Percentiles rank a stretch among this genome's conserved stretches.
phyloP scores from a whole-genome alignment of 2,329 filamentous ascomycete genomes.

The Pestalotiopsis sp. region DNA sequence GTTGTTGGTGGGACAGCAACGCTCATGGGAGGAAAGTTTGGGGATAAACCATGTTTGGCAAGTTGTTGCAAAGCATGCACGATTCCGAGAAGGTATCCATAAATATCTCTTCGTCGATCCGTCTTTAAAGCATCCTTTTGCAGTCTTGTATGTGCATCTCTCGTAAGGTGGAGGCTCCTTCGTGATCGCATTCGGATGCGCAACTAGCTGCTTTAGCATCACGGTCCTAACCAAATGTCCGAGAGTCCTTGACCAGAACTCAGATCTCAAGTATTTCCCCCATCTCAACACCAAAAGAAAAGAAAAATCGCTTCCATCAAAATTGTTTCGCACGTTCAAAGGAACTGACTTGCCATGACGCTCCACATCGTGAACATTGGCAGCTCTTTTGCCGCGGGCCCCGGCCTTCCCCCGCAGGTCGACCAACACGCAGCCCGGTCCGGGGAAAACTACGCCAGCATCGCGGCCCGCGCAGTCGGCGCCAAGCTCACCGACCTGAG shows the following conservation, averaged over 20 bases:
- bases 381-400: conserved; percentile 13
- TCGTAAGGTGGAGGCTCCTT: too few relatives aligned
- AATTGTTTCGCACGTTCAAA: not conserved
- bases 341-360: not conserved
- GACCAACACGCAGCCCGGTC: conserved; percentile 4
- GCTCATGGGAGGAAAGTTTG: not conserved
- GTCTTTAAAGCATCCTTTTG: too few relatives aligned
- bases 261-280: too few relatives aligned
- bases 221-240: too few relatives aligned
- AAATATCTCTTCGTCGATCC: not conserved
- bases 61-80: not conserved
- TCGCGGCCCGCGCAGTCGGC: not conserved
- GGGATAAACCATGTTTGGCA: not conserved
- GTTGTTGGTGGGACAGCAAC: not conserved
- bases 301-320: not conserved
- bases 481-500: conserved; percentile 29
- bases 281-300: not conserved
- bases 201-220: too few relatives aligned
- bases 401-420: conserved; percentile 11
- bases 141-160: too few relatives aligned
- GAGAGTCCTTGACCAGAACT: too few relatives aligned
- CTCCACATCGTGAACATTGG: conserved; percentile 12
- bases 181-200: too few relatives aligned
- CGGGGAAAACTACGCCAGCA: conserved; percentile 12
- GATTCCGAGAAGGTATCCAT: not conserved